Percentiles rank a stretch among this genome's conserved stretches.
Conservation (phyloP, 73 alveolate genomes). For the Symbiodinium pilosum region DNA sequence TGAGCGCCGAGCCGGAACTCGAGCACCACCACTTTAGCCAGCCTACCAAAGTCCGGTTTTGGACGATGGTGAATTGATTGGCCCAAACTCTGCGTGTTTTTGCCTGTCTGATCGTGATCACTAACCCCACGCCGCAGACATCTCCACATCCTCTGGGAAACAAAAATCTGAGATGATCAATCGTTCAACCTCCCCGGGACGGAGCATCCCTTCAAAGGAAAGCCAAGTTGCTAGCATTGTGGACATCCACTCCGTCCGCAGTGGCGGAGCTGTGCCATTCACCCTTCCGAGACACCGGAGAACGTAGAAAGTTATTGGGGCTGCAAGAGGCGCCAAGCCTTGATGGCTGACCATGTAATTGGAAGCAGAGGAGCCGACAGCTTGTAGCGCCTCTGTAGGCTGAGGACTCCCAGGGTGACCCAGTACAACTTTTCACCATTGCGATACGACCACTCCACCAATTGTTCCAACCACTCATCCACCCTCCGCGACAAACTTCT, state of each 20-base stretch:
- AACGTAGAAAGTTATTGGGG: background rate
- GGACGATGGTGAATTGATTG: background rate
- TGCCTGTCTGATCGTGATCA: background rate
- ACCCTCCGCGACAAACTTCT: background rate
- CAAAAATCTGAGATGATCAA: background rate
- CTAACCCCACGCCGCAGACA: background rate
- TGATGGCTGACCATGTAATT: background rate
- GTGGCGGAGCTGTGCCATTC: background rate
- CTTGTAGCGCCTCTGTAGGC: background rate
- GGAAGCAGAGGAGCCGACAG: background rate
- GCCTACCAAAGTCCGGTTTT: background rate
- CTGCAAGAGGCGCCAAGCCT: background rate
- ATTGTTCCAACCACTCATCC: background rate
- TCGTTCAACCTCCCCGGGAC: background rate
- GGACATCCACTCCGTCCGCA: background rate
- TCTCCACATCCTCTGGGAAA: background rate
- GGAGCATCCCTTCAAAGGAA: background rate
- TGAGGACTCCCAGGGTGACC: background rate
- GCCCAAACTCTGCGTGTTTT: conserved; percentile 24
- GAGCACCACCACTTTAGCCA: conserved; percentile 5
- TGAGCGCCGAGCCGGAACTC: background rate
- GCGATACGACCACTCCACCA: background rate
- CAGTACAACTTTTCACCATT: background rate
- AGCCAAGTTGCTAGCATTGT: conserved; percentile 7
- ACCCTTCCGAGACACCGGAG: background rate